Evolutionary conservation across 768 basidiomycete species (phyloP).

Genomic region (Pulveroboletus sp.): DNA sequence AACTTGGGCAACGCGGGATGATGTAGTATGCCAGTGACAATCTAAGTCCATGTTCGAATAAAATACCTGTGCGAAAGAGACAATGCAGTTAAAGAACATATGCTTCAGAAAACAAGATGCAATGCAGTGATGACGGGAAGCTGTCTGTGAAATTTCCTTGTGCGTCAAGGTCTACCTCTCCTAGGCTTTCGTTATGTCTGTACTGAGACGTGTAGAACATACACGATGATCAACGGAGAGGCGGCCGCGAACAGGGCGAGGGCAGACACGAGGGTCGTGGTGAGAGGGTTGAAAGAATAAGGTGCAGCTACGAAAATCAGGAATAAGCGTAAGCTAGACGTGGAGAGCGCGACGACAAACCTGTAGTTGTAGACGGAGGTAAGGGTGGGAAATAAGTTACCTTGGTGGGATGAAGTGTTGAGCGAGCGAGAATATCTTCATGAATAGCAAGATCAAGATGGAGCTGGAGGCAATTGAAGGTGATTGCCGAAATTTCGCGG

Average conservation of each 20-base stretch:
- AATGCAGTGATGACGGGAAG: background rate
- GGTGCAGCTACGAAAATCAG: constrained; percentile 4
- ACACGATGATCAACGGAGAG: constrained; percentile 17
- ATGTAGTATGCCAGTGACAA: constrained; percentile 14
- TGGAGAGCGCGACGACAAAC: constrained; percentile 10
- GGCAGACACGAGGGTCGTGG: constrained; percentile 12
- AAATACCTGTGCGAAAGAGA: constrained; percentile 6
- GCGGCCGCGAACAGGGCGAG: constrained; percentile 16
- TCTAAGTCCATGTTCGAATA: constrained; percentile 13
- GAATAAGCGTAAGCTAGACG: background rate
- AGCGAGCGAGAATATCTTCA: constrained; percentile 20
- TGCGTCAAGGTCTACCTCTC: background rate
- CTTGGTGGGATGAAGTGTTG: constrained; percentile 25
- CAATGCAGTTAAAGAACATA: constrained; percentile 7
- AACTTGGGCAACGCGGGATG: too few relatives aligned
- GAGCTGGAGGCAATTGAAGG: constrained; percentile 21
- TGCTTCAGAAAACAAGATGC: background rate
- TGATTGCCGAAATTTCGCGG: constrained; percentile 1
- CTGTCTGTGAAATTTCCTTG: background rate
- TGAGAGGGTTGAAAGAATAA: constrained; percentile 8
- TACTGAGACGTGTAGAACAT: constrained; percentile 11
- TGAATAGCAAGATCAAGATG: constrained; percentile 27
- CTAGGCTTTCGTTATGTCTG: background rate
- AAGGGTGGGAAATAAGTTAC: constrained; percentile 23
- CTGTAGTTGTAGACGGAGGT: constrained; percentile 9